phyloP scores from a whole-genome alignment of 2,329 filamentous ascomycete genomes.

The Penicillium sp. region DNA sequence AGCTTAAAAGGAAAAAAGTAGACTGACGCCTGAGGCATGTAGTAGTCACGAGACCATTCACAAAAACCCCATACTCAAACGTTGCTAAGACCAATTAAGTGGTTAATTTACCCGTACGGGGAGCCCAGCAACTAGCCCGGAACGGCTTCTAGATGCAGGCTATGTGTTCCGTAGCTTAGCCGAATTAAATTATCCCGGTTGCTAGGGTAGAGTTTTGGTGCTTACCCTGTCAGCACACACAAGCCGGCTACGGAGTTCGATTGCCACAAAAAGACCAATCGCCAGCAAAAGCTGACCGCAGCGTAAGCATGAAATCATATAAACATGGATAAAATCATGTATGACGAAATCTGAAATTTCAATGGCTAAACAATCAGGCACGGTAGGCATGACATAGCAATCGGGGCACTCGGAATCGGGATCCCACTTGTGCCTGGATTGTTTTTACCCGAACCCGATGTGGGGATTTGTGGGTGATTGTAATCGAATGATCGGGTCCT shows the following conservation, averaged over 20 bases:
- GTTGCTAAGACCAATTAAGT: constrained; percentile 23
- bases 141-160: not conserved
- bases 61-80: not conserved
- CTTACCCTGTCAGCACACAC: not conserved
- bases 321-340: not conserved
- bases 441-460: constrained; percentile 11
- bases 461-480: not conserved
- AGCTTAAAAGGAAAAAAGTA: too few relatives aligned
- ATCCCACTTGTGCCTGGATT: constrained; percentile 1
- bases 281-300: not conserved
- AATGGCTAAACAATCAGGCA: constrained; percentile 2
- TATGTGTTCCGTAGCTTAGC: not conserved
- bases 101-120: not conserved
- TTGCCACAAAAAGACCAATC: too few relatives aligned
- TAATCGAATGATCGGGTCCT: not conserved
- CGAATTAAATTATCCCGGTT: not conserved
- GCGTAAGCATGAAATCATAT: not conserved
- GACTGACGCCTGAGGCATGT: not conserved
- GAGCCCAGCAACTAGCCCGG: not conserved
- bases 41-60: not conserved
- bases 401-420: constrained; percentile 51
- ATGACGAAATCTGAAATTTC: not conserved
- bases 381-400: not conserved
- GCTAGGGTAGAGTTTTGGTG: not conserved
- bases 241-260: not conserved